A percentile compares a stretch with the other conserved stretches of the same genome.
Evolutionary conservation across 768 basidiomycete species (phyloP).

Genomic region (Mycena chlorophos): DNA sequence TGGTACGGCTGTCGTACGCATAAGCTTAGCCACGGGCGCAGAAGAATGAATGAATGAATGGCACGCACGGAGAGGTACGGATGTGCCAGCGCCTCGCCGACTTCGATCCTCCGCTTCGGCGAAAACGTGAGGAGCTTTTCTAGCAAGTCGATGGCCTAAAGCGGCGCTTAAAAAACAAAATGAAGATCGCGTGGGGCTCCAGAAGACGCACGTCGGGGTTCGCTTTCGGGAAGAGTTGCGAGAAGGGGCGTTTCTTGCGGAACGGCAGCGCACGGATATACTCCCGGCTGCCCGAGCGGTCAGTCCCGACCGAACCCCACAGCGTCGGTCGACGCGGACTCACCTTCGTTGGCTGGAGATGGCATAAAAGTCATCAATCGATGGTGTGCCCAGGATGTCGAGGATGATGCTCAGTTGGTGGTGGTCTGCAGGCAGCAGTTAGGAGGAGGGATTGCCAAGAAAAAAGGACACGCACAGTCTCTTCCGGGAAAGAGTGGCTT

Average conservation of each 20-base stretch:
- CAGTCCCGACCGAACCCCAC: conserved; percentile 2
- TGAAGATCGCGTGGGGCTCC: conserved; percentile 15
- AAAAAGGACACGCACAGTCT: conserved; percentile 60
- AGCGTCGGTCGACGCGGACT: not conserved
- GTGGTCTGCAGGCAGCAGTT: conserved; percentile 58
- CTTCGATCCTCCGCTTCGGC: conserved; percentile 86
- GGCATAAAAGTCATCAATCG: conserved; percentile 92
- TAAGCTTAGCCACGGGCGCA: not conserved
- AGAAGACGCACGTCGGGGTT: conserved; percentile 63
- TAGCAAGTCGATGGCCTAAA: conserved; percentile 72
- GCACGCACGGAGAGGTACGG: conserved; percentile 69
- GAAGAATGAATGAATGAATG: conserved; percentile 2
- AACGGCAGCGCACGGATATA: conserved; percentile 90
- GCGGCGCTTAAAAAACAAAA: not conserved
- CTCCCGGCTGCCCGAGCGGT: conserved; percentile 57
- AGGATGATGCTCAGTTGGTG: conserved; percentile 92
- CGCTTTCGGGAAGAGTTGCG: conserved; percentile 70
- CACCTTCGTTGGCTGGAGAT: conserved; percentile 67
- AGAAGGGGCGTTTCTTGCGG: conserved; percentile 74
- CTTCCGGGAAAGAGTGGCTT: conserved; percentile 93
- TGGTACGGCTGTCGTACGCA: conserved; percentile 66
- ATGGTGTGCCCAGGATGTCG: conserved; percentile 88
- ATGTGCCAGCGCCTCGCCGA: conserved; percentile 83
- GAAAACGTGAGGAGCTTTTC: conserved; percentile 82
- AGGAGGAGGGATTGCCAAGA: not conserved